Conservation (phyloP, 352 stramenopile species). For the Globisporangium parvum region DNA sequence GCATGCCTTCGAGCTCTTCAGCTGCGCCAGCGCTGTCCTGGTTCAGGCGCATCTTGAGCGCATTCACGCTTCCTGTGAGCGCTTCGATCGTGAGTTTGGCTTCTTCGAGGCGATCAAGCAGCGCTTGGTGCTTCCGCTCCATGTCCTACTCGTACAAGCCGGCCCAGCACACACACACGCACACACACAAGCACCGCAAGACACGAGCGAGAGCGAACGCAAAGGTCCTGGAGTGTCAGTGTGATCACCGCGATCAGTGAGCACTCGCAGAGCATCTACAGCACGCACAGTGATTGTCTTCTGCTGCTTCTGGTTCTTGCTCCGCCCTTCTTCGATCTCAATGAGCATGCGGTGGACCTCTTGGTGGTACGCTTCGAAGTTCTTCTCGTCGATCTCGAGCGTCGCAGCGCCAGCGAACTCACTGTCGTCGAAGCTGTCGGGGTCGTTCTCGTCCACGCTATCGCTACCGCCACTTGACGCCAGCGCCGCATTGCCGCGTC, state of each 20-base stretch:
- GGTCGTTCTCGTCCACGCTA: not conserved
- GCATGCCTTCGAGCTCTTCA: constrained; percentile 59
- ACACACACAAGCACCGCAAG: too few relatives aligned
- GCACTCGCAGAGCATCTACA: not conserved
- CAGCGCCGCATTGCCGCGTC: not conserved
- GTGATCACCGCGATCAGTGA: too few relatives aligned
- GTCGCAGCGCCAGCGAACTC: not conserved
- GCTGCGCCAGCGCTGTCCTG: constrained; percentile 61
- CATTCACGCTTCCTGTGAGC: constrained; percentile 61
- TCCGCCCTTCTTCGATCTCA: constrained; percentile 60
- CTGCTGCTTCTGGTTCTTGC: constrained; percentile 50
- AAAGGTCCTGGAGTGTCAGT: too few relatives aligned
- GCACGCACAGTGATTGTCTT: constrained; percentile 54
- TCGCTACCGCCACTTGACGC: not conserved
- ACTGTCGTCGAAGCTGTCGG: constrained; percentile 12
- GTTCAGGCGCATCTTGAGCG: constrained; percentile 61
- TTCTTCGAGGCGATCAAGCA: constrained; percentile 60
- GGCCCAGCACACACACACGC: not conserved
- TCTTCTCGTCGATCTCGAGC: constrained; percentile 49
- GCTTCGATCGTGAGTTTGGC: constrained; percentile 61
- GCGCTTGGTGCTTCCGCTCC: constrained; percentile 56
- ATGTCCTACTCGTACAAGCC: constrained; percentile 31
- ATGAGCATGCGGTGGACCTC: constrained; percentile 55
- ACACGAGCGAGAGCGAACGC: too few relatives aligned
- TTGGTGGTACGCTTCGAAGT: constrained; percentile 66